A percentile compares a stretch with the other conserved stretches of the same genome.
phyloP scores from a whole-genome alignment of 2,329 filamentous ascomycete genomes.

The Diplodia corticola region DNA sequence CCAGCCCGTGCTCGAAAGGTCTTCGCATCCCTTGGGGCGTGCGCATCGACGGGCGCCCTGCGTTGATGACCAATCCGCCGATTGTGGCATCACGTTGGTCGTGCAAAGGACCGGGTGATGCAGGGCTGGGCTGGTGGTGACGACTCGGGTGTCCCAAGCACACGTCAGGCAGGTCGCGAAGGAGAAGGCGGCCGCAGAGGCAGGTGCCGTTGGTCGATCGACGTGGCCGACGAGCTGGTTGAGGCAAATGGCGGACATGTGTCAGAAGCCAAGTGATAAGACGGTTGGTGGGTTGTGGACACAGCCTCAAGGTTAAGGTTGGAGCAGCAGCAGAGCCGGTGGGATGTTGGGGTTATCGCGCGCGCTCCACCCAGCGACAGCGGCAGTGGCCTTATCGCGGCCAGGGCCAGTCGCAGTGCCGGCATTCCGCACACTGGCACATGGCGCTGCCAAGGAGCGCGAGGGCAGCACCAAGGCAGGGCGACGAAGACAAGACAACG shows the following conservation, averaged over 20 bases:
- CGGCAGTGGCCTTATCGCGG: neutral
- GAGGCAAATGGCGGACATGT: slow-evolving; percentile 12
- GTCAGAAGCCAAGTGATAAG: slow-evolving; percentile 16
- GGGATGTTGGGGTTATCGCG: neutral
- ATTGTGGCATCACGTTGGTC: neutral
- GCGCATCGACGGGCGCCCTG: neutral
- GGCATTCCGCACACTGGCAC: neutral
- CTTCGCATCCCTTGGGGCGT: neutral
- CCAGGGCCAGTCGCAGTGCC: neutral
- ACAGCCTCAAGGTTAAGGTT: neutral
- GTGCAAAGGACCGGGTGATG: neutral
- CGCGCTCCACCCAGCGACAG: neutral
- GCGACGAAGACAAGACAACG: neutral
- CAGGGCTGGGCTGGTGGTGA: neutral
- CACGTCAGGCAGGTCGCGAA: slow-evolving; percentile 1
- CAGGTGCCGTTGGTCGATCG: slow-evolving; percentile 6
- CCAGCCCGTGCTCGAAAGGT: neutral
- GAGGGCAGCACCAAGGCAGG: neutral
- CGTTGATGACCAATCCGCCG: neutral
- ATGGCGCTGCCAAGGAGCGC: neutral
- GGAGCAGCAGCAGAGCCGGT: neutral
- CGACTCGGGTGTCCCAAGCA: neutral
- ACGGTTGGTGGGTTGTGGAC: neutral
- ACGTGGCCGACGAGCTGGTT: slow-evolving; percentile 12
- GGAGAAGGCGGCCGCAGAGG: neutral